phyloP scores from a whole-genome alignment of 2,329 filamentous ascomycete species.

The Neonectria faginata region DNA sequence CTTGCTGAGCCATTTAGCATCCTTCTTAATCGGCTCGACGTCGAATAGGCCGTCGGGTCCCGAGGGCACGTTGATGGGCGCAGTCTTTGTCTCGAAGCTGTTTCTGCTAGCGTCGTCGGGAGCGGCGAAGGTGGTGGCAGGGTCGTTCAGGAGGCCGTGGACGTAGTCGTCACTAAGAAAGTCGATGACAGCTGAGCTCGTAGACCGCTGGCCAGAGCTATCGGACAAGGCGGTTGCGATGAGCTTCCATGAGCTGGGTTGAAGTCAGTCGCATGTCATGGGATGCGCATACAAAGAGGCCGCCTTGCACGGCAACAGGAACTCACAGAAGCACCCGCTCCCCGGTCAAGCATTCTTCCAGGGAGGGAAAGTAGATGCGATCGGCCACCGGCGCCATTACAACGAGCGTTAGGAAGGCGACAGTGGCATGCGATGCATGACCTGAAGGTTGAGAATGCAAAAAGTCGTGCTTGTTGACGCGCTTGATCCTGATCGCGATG shows the following conservation, averaged over 20 bases:
- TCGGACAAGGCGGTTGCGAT: conserved; percentile 69
- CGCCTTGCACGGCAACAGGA: conserved; percentile 23
- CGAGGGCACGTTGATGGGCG: conserved; percentile 85
- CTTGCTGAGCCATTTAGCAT: conserved; percentile 87
- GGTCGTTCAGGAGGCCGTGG: conserved; percentile 74
- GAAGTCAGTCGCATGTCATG: conserved; percentile 41
- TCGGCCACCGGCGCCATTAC: conserved; percentile 79
- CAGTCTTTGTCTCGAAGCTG: conserved; percentile 85
- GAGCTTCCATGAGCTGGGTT: conserved; percentile 69
- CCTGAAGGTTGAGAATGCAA: conserved; percentile 46
- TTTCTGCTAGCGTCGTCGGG: conserved; percentile 73
- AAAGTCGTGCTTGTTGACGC: conserved; percentile 50
- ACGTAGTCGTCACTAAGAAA: conserved; percentile 81
- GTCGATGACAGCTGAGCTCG: conserved; percentile 66
- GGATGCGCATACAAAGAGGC: conserved; percentile 22
- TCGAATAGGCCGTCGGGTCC: conserved; percentile 75
- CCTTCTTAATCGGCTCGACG: conserved; percentile 83
- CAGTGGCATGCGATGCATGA: conserved; percentile 55
- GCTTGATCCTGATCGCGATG: conserved; percentile 48
- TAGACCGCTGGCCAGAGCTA: conserved; percentile 65
- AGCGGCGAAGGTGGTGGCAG: conserved; percentile 74
- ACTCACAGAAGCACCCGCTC: conserved; percentile 83
- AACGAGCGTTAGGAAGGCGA: conserved; percentile 62
- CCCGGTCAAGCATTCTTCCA: conserved; percentile 87
- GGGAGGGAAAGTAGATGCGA: conserved; percentile 81